Percentiles rank a stretch among this genome's conserved stretches.
Evolutionary conservation across 2,329 filamentous ascomycete genomes (phyloP).

Genomic region (Colletotrichum lentis): DNA sequence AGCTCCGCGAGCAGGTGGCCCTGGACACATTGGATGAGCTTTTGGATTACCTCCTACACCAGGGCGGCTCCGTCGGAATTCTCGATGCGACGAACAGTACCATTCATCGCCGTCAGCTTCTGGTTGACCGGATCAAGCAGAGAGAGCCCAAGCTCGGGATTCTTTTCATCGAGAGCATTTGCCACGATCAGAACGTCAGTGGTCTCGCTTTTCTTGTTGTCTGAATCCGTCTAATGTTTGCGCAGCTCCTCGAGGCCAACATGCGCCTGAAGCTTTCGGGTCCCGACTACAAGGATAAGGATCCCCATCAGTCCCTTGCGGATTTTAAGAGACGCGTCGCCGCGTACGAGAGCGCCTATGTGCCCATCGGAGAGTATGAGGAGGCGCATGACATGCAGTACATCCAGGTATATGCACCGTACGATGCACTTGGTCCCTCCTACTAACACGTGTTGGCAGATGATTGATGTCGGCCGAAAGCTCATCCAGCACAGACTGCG

Average conservation of each 20-base stretch:
- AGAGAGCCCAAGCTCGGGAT: slow-evolving; percentile 89
- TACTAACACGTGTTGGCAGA: slow-evolving; percentile 58
- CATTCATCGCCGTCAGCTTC: slow-evolving; percentile 79
- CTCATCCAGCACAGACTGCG: slow-evolving; percentile 88
- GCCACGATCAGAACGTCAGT: slow-evolving; percentile 75
- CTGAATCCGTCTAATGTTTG: slow-evolving; percentile 26
- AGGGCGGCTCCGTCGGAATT: slow-evolving; percentile 89
- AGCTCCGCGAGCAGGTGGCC: slow-evolving; percentile 88
- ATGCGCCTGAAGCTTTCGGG: slow-evolving; percentile 97
- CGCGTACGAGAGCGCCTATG: slow-evolving; percentile 93
- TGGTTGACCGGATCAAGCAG: slow-evolving; percentile 83
- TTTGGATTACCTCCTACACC: slow-evolving; percentile 83
- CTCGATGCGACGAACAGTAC: slow-evolving; percentile 98
- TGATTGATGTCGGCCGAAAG: slow-evolving; percentile 97
- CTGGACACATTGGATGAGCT: slow-evolving; percentile 92
- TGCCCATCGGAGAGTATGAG: slow-evolving; percentile 88
- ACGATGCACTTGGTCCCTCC: background rate
- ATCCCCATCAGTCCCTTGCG: slow-evolving; percentile 81
- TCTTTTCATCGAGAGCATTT: slow-evolving; percentile 94
- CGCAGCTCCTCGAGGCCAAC: slow-evolving; percentile 83
- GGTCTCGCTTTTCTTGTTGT: background rate
- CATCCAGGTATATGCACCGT: slow-evolving; percentile 68
- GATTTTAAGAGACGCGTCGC: slow-evolving; percentile 94
- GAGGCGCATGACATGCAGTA: slow-evolving; percentile 92
- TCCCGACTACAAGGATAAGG: slow-evolving; percentile 94